phyloP scores from a whole-genome alignment of 2,329 filamentous ascomycete species.

The Penicillium digitatum region DNA sequence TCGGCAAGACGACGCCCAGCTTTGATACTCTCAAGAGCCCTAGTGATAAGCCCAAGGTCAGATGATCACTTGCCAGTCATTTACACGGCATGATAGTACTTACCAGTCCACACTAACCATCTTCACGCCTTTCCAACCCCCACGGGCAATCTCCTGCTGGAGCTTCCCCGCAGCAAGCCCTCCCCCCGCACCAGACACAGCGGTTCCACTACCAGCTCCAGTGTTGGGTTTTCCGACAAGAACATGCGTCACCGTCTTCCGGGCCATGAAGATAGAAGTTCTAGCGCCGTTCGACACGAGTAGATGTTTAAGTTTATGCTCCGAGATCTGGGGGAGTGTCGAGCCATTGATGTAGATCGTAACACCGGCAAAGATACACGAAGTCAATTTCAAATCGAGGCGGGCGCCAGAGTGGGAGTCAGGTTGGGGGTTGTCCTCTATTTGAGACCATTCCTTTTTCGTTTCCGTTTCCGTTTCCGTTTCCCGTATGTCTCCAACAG shows the following conservation, averaged over 20 bases:
- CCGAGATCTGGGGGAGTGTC: conserved; percentile 74
- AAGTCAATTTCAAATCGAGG: conserved; percentile 20
- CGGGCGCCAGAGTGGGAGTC: background rate
- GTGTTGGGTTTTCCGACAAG: conserved; percentile 63
- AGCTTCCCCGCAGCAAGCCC: conserved; percentile 74
- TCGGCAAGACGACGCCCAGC: conserved; percentile 71
- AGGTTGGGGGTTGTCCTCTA: background rate
- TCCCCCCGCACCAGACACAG: conserved; percentile 58
- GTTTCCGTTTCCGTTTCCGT: conserved; percentile 10
- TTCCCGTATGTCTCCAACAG: background rate
- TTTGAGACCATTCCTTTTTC: background rate
- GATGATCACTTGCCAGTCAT: conserved; percentile 15
- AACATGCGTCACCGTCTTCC: conserved; percentile 77
- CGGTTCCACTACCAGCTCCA: conserved; percentile 22
- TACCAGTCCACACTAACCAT: conserved; percentile 80
- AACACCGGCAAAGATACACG: conserved; percentile 64
- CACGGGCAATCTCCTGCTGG: conserved; percentile 69
- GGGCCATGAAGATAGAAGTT: conserved; percentile 66
- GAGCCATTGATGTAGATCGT: conserved; percentile 85
- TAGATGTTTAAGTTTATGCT: conserved; percentile 78
- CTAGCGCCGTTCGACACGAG: conserved; percentile 69
- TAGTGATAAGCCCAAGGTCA: conserved; percentile 31
- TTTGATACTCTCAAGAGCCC: conserved; percentile 80
- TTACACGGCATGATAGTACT: conserved; percentile 27
- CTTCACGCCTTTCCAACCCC: conserved; percentile 67